phyloP scores from a whole-genome alignment of 495 filamentous ascomycete species.

The Neurospora sp. region DNA sequence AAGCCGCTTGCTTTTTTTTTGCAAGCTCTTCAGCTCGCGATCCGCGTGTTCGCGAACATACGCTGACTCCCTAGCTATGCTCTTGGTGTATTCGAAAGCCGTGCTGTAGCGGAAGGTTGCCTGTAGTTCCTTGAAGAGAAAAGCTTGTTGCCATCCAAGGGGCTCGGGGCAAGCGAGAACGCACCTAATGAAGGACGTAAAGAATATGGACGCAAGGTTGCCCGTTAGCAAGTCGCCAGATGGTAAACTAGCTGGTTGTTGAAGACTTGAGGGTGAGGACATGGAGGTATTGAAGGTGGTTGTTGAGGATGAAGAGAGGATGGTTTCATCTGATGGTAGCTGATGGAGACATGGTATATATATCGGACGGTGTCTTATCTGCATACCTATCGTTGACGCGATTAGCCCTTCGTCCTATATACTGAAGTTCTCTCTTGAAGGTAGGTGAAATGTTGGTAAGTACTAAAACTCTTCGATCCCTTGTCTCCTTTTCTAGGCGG shows the following conservation, averaged over 20 bases:
- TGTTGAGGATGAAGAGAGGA: background rate
- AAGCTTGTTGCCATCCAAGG: background rate
- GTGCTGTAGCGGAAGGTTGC: background rate
- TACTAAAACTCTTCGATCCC: background rate
- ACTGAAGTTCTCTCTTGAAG: background rate
- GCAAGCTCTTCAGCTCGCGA: background rate
- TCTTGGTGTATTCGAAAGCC: background rate
- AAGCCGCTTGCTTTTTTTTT: background rate
- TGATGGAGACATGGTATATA: background rate
- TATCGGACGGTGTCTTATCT: background rate
- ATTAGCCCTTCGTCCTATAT: background rate
- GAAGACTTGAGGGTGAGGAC: background rate
- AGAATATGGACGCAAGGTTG: background rate
- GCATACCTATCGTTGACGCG: background rate
- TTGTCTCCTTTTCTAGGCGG: background rate
- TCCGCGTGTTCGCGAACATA: background rate
- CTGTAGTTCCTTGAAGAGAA: background rate
- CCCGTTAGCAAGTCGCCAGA: background rate
- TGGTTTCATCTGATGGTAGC: background rate
- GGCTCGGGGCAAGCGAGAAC: background rate
- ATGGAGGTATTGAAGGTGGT: background rate
- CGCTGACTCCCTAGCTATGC: background rate
- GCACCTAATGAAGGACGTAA: background rate
- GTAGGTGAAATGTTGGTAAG: background rate
- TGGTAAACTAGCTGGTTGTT: background rate